These are phyloP conservation scores for Kentomonas sorsogonicus DNA, from an alignment of 208 protist species.

Conservation along the genomic window DNA sequence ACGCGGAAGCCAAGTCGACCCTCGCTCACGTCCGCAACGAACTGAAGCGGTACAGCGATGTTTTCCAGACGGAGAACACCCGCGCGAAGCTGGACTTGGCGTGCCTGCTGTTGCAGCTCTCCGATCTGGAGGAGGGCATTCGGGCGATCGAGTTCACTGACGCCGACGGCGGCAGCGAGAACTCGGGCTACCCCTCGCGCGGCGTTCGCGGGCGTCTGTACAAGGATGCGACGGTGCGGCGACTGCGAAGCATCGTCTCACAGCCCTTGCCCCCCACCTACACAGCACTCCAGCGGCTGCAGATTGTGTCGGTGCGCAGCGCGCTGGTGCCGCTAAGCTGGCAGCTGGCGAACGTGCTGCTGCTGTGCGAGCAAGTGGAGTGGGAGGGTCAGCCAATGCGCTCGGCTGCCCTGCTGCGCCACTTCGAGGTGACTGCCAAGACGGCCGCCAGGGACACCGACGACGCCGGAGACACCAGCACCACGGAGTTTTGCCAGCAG, in stretches of 20 bases:
- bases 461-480: constrained; percentile 7
- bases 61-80: constrained; percentile 68
- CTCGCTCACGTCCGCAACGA: constrained; percentile 40
- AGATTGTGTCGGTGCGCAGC: constrained; percentile 65
- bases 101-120: constrained; percentile 76
- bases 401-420: constrained; percentile 36
- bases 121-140: constrained; percentile 83
- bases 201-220: constrained; percentile 24
- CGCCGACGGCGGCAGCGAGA: not conserved
- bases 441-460: constrained; percentile 13
- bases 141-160: constrained; percentile 52
- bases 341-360: constrained; percentile 73
- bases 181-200: constrained; percentile 11
- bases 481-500: constrained; percentile 11
- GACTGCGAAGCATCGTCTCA: constrained; percentile 68
- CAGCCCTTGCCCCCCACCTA: constrained; percentile 44
- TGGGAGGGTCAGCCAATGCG: constrained; percentile 63
- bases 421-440: constrained; percentile 28
- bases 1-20: constrained; percentile 50
- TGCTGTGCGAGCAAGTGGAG: constrained; percentile 65
- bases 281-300: constrained; percentile 63
- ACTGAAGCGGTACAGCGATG: constrained; percentile 55
- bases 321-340: constrained; percentile 60
- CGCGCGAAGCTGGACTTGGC: constrained; percentile 69
- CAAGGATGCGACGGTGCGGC: constrained; percentile 43